Base-by-base conservation (phyloP, 2,329 filamentous ascomycete genomes). In the Pseudocercospora crystallina region DNA sequence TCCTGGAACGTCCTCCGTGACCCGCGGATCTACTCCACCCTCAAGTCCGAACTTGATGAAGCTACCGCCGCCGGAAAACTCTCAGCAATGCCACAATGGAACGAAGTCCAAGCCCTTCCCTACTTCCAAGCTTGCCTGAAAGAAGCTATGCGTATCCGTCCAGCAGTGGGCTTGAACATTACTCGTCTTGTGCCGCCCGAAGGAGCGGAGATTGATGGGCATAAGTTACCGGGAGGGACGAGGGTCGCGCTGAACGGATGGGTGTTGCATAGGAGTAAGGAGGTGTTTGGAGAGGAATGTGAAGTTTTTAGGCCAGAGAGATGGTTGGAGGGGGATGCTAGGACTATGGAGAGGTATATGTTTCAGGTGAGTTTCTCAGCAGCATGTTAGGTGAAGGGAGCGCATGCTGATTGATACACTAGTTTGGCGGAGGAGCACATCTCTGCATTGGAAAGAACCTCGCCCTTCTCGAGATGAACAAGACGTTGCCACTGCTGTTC, bases 101-200 rank as follows among this genome's bases (percentile, higher is more conserved):
- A 47, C 15, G 70, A 82, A 58, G 70, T 74, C 0, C 77, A 81
- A 54, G 62, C 58, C 3, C 67, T 83, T 1, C 68, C 74, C 0
- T 82, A 81, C 64, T 74, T 83, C 57, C 79, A 81, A 61, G 80
- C 80, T 1, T 80, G 79, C 45, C 66, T 83, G 7, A 79, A 78
- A 35, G 80, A 83, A 61, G 73, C 76, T 1, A 76, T 83, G 69
- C 77, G 80, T 3, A 67, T 82, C 50, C 75, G 78, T 5, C 80
- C 80, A 0, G 79, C 80, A 0, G 77, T 82, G 1, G 77, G 76
- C 0, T 71, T 82, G 10, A 79, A 79, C 60, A 81, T 81, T 61
- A 76, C 77, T 12, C 72, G 79, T 0, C 57, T 72, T 1, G 77
- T 76, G 0, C 80, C 81, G 0, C 71, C 74, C 0, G 74, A 75